Base-by-base conservation (phyloP, 2,329 filamentous ascomycete genomes). In the Fusarium liriodendri region DNA sequence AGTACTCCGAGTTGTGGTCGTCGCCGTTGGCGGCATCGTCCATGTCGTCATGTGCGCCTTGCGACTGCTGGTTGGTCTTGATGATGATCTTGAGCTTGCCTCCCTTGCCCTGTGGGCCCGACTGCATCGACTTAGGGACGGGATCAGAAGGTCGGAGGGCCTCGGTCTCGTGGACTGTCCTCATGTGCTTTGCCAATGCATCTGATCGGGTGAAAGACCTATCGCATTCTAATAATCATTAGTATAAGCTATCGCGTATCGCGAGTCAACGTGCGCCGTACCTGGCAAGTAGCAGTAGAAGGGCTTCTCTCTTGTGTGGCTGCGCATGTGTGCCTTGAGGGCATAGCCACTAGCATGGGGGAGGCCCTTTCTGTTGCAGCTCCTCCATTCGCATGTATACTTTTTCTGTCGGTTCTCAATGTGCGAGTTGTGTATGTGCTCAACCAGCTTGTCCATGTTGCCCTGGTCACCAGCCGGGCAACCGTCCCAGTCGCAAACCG, bases 341-440 rank as follows among this genome's bases (percentile, higher is more conserved):
- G 97, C 97, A 84, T 99, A 99, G 3, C 95, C 97, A 79, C 95
- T 98, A 1, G 96, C 96, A 84, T 99, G 97, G 20, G 94, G 92
- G 83, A 97, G 91, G 69, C 95, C 95, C 85, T 98, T 98, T 71
- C 95, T 87, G 62, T 88, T 89, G 82, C 97, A 99, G 75, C 96
- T 96, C 69, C 90, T 91, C 97, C 97, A 99, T 84, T 98, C 96
- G 84, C 97, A 99, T n/a, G 94, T 95, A 82, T 98, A 98, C 83
- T 97, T 98, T 85, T 97, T 98, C 85, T 97, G 94, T 64, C 95
- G 91, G 70, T 92, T 94, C 80, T 97, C 95, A 79, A 98, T 98
- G 83, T 99, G 97, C 67, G 96, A 94, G 79, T 95, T 93, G 83
- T 98, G 96, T 69, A 97, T 94, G 79, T 97, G 94, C 77, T 94